A percentile compares a stretch with the other conserved stretches of the same genome.
Conservation (phyloP, 2,329 filamentous ascomycete genomes). For the Thielaviopsis ethacetica region DNA sequence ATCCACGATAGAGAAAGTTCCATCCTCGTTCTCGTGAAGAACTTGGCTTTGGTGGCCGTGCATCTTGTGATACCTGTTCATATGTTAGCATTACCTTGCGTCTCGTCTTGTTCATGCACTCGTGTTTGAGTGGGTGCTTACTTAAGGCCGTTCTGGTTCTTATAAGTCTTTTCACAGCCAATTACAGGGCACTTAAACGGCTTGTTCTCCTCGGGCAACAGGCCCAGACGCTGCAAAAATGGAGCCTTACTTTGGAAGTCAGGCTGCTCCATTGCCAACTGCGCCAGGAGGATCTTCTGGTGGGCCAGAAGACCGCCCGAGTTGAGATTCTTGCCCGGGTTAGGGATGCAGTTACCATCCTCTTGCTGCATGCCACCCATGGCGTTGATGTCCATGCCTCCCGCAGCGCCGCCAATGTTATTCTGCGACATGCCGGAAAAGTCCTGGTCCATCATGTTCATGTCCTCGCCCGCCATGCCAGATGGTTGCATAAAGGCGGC, state of each 20-base stretch:
- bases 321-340: constrained; percentile 72
- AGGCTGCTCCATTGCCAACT: constrained; percentile 58
- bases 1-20: constrained; percentile 95
- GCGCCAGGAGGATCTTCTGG: constrained; percentile 47
- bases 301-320: constrained; percentile 30
- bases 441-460: constrained; percentile 46
- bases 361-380: constrained; percentile 16
- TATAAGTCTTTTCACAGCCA: constrained; percentile 97
- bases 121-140: constrained; percentile 32
- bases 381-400: constrained; percentile 14
- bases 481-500: constrained; percentile 8
- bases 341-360: constrained; percentile 56
- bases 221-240: constrained; percentile 40
- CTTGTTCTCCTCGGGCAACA: constrained; percentile 81
- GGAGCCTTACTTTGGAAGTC: constrained; percentile 50
- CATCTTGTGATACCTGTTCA: constrained; percentile 47
- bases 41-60: constrained; percentile 96
- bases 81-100: constrained; percentile 16
- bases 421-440: constrained; percentile 37
- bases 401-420: constrained; percentile 32
- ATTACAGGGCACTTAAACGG: constrained; percentile 97
- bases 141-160: constrained; percentile 97
- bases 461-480: constrained; percentile 33
- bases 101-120: background rate
- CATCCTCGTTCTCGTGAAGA: constrained; percentile 89